phyloP scores from a whole-genome alignment of 1,139 yeast species.

The Keqinozyma sinolaborantium region DNA sequence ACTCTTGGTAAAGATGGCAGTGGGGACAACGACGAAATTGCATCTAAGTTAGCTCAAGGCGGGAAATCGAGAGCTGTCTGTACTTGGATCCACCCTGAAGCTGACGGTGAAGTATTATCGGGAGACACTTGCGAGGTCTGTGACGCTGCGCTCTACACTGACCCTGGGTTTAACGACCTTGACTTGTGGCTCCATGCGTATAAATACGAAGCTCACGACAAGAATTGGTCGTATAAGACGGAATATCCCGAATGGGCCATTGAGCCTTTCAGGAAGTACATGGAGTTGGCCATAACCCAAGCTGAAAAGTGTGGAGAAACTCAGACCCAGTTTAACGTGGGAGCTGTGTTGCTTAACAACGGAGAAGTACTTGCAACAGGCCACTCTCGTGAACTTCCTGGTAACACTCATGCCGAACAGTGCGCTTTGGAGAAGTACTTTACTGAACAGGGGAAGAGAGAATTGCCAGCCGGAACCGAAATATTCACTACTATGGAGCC shows the following conservation, averaged over 20 bases:
- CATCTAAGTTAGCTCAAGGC: slow-evolving; percentile 48
- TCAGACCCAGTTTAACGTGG: slow-evolving; percentile 87
- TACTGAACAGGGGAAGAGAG: slow-evolving; percentile 25
- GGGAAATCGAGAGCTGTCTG: slow-evolving; percentile 70
- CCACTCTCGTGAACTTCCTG: slow-evolving; percentile 84
- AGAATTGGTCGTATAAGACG: slow-evolving; percentile 74
- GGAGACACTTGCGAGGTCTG: slow-evolving; percentile 64
- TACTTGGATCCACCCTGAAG: slow-evolving; percentile 61
- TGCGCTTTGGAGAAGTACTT: slow-evolving; percentile 83
- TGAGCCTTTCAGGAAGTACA: slow-evolving; percentile 49
- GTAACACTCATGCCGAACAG: slow-evolving; percentile 98
- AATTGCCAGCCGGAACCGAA: slow-evolving; percentile 74
- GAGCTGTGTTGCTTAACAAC: slow-evolving; percentile 75
- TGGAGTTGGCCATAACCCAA: slow-evolving; percentile 65
- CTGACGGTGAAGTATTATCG: slow-evolving; percentile 58
- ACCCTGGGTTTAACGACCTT: slow-evolving; percentile 84
- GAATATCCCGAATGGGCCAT: slow-evolving; percentile 87
- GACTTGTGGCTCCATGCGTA: slow-evolving; percentile 90
- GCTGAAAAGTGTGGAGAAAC: slow-evolving; percentile 85
- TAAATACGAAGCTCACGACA: slow-evolving; percentile 57
- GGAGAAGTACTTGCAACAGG: slow-evolving; percentile 74
- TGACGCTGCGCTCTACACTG: slow-evolving; percentile 72
- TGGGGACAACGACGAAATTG: slow-evolving; percentile 45
- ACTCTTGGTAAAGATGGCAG: slow-evolving; percentile 52
- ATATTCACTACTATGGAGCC: slow-evolving; percentile 98